These are phyloP conservation scores for Ophiostoma montium DNA, from an alignment of 2,329 filamentous ascomycete genomes.

Conservation along the genomic window DNA sequence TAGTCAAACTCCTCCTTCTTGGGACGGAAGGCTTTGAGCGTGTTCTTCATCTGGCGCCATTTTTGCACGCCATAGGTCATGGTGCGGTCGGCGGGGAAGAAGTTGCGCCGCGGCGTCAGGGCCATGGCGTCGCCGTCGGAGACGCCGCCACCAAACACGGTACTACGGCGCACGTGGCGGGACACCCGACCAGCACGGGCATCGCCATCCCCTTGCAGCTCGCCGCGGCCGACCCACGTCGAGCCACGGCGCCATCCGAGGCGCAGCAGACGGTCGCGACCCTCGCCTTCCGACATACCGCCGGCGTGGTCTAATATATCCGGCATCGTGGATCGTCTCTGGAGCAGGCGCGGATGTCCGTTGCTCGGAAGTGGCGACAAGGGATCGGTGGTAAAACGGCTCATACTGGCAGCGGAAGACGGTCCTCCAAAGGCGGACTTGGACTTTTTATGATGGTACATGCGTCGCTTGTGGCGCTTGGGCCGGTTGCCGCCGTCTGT, in stretches of 20 bases:
- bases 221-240: constrained; percentile 39
- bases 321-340: constrained; percentile 52
- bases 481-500: constrained; percentile 28
- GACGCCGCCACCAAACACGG: constrained; percentile 46
- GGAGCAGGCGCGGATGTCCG: constrained; percentile 37
- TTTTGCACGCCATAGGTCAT: constrained; percentile 63
- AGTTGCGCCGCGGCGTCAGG: constrained; percentile 39
- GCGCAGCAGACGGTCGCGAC: constrained; percentile 44
- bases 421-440: constrained; percentile 6
- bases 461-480: constrained; percentile 49
- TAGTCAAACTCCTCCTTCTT: constrained; percentile 87
- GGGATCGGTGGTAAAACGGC: constrained; percentile 22
- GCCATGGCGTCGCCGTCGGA: constrained; percentile 50
- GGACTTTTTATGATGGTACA: constrained; percentile 35
- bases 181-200: constrained; percentile 36
- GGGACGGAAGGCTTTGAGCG: constrained; percentile 63
- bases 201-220: constrained; percentile 35
- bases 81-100: constrained; percentile 51
- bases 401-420: constrained; percentile 44
- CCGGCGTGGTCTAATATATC: constrained; percentile 44
- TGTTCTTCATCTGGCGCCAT: constrained; percentile 89
- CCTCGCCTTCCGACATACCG: constrained; percentile 63
- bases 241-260: constrained; percentile 44
- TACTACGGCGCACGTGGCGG: constrained; percentile 52
- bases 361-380: constrained; percentile 28